A percentile compares a stretch with the other conserved stretches of the same genome.
Evolutionary conservation across 805 yeast genomes (phyloP).

Genomic region (Debaryomyces prosopidis): DNA sequence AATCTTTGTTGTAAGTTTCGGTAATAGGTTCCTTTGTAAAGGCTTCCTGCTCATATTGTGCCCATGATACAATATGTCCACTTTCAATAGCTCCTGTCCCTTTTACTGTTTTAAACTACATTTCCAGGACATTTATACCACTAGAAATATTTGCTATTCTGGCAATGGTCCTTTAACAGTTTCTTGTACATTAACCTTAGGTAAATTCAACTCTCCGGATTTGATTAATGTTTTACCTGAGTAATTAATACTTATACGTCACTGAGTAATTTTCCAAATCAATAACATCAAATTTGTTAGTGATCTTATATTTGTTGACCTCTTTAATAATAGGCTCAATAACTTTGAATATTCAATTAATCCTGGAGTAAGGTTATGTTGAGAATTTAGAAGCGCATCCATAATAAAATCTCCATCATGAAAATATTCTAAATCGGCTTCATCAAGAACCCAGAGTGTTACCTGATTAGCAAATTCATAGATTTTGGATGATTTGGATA

Average conservation of each 20-base stretch:
- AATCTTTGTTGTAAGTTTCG: background rate
- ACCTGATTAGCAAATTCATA: slow-evolving; percentile 26
- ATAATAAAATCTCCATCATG: slow-evolving; percentile 37
- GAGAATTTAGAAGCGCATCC: slow-evolving; percentile 33
- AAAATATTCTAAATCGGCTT: slow-evolving; percentile 34
- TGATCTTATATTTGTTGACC: slow-evolving; percentile 9
- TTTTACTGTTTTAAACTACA: slow-evolving; percentile 9
- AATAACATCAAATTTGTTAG: slow-evolving; percentile 18
- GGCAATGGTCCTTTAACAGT: slow-evolving; percentile 4
- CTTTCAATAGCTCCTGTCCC: slow-evolving; percentile 5
- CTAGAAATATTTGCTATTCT: background rate
- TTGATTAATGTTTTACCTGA: slow-evolving; percentile 5
- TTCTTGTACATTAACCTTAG: slow-evolving; percentile 5
- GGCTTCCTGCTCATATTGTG: slow-evolving; percentile 13
- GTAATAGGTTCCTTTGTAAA: background rate
- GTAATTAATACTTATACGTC: slow-evolving; percentile 7
- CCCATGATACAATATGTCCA: slow-evolving; percentile 25
- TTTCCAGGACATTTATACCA: slow-evolving; percentile 4
- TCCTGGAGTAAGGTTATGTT: slow-evolving; percentile 35
- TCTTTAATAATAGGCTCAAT: slow-evolving; percentile 26
- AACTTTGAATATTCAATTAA: slow-evolving; percentile 29
- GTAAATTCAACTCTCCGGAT: slow-evolving; percentile 6
- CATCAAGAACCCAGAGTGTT: slow-evolving; percentile 37
- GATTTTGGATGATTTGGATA: slow-evolving; percentile 36
- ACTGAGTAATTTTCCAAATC: slow-evolving; percentile 10